Base-by-base conservation (phyloP, 2,329 filamentous ascomycete species). In the Nemania abortiva region DNA sequence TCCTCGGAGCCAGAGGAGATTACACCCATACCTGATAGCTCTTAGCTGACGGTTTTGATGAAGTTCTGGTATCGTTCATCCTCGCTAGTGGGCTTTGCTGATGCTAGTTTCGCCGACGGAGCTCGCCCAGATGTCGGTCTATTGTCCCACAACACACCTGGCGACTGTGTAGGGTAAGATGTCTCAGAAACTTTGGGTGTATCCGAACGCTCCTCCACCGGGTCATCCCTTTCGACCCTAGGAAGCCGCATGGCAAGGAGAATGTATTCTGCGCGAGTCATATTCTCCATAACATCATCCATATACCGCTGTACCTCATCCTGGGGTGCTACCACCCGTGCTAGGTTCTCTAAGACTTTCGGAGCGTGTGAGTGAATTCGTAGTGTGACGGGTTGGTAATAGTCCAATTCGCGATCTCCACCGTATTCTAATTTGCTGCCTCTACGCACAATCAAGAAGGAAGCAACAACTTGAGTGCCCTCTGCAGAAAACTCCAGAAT, bases 381-480 rank as follows among this genome's bases (percentile, higher is more conserved):
- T 61, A 92, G 86, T 0, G 86, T 91, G 31, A 95, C 86, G 1
- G 92, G 92, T 73, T 95, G 91, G 77, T 94, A 95, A 80, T 92
- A 93, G 74, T 94, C 90, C 13, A 91, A 80, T 9, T 84, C 81
- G 0, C 87, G 88, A 70, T 91, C 87, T n/a, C 87, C 88, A 65
- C 87, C 85, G 66, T 89, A 88, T 73, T 91, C 89, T 1, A 88
- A 87, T n/a, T 83, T 84, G 73, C 89, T 90, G 34, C 90, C 92
- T 78, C 91, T 91, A 57, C 91, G 89, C 6, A 93, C 91, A 68
- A 95, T 89, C 11, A 96, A 83, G 76, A 95, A 96, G 0, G 92
- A 95, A 2, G 90, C 90, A 52, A 94, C 86, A 1, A 92, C 86
- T 66, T 90, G 86, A 59, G 88, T 87, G 1, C 87, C 87, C 3